A percentile compares a stretch with the other conserved stretches of the same genome.
Evolutionary conservation across 225 moss, liverwort and hornwort genomes (phyloP).

Genomic region (Bryum argenteum): DNA sequence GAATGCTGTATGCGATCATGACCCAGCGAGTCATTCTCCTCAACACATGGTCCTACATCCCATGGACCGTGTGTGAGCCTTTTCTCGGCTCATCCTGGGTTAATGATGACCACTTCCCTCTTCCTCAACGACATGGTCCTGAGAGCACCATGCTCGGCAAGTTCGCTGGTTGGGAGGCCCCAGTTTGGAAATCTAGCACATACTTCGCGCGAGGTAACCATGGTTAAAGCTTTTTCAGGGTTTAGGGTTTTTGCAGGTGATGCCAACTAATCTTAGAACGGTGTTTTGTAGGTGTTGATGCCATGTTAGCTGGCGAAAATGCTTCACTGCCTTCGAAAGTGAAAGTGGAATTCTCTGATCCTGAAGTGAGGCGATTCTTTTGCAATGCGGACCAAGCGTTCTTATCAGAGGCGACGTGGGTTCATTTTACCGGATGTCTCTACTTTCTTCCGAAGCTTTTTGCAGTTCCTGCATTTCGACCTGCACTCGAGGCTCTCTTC

Average conservation of each 20-base stretch:
- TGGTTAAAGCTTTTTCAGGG: neutral
- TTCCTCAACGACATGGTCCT: constrained; percentile 36
- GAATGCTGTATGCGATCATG: constrained; percentile 65
- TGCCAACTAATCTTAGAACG: neutral
- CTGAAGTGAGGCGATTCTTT: constrained; percentile 52
- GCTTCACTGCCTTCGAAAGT: constrained; percentile 24
- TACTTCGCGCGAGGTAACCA: constrained; percentile 37
- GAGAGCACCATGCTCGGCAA: constrained; percentile 39
- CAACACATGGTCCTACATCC: constrained; percentile 31
- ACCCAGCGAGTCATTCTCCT: constrained; percentile 65
- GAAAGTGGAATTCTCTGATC: constrained; percentile 36
- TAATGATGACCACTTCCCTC: constrained; percentile 62
- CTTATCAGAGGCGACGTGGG: constrained; percentile 51
- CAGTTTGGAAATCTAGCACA: constrained; percentile 46
- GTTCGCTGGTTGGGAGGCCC: constrained; percentile 46
- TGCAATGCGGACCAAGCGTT: constrained; percentile 70
- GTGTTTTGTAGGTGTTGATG: constrained; percentile 43
- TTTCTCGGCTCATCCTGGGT: constrained; percentile 69
- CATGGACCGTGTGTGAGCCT: constrained; percentile 66
- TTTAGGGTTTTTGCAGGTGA: neutral
- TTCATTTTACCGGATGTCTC: constrained; percentile 59
- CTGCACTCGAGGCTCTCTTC: constrained; percentile 62
- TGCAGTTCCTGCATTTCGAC: constrained; percentile 63
- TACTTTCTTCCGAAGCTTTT: constrained; percentile 75
- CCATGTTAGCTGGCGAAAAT: constrained; percentile 13